Conservation (phyloP, 495 filamentous ascomycete genomes). For the Penicillium roqueforti region DNA sequence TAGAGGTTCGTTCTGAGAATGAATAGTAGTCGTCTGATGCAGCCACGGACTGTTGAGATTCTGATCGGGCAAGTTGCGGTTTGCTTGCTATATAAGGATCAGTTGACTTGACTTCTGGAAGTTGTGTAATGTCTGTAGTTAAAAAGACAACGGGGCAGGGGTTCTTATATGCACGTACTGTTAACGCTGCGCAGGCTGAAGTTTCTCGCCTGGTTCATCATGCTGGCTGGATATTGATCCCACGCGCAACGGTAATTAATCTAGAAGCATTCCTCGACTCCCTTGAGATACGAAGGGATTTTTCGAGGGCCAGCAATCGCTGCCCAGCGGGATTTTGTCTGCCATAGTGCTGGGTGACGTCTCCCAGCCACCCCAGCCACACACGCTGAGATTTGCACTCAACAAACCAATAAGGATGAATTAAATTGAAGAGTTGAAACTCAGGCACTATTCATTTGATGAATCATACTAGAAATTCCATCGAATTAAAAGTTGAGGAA, state of each 20-base stretch:
- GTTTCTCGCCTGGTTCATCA: constrained; percentile 23
- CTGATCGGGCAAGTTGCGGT: constrained; percentile 50
- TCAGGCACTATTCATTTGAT: constrained; percentile 18
- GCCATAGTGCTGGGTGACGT: constrained; percentile 16
- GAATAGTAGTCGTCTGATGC: constrained; percentile 68
- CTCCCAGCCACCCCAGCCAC: constrained; percentile 34
- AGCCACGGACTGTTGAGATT: constrained; percentile 57
- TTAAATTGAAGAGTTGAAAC: constrained; percentile 19
- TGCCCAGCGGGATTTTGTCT: constrained; percentile 24
- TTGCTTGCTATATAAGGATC: constrained; percentile 40
- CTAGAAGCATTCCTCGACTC: constrained; percentile 25
- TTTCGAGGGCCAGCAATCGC: constrained; percentile 7
- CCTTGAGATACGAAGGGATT: constrained; percentile 17
- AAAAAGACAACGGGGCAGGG: neutral
- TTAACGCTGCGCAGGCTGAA: constrained; percentile 33
- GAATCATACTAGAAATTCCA: constrained; percentile 5
- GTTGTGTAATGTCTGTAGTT: constrained; percentile 3
- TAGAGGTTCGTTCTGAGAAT: constrained; percentile 48
- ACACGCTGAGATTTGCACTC: constrained; percentile 7
- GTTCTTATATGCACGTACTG: constrained; percentile 22
- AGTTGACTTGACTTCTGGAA: constrained; percentile 2
- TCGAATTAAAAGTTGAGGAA: constrained; percentile 10
- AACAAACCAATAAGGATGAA: constrained; percentile 21
- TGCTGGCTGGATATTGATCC: constrained; percentile 15
- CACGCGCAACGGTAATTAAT: constrained; percentile 15